Evolutionary conservation across 208 protist species (phyloP), one percentile per base, ranked within the genome.

Genomic region (Novymonas esmeraldas): DNA sequence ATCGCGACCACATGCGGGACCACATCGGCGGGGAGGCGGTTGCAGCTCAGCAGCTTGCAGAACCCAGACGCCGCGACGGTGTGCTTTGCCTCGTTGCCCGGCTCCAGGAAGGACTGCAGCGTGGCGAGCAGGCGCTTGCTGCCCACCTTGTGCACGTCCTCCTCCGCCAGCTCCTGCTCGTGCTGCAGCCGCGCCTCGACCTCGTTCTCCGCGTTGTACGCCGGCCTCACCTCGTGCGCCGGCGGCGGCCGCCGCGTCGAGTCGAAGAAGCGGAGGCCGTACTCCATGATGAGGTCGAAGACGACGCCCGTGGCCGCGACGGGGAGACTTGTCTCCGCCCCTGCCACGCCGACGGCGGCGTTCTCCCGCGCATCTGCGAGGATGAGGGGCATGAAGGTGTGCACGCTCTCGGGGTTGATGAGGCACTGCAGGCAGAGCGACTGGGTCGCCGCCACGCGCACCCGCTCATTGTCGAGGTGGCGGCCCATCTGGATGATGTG

Each of bases 331-430:
- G 76, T 34, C 36, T 66, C 52, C 9, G 44, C 14, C 33, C 38
- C 51, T 34, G 6, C 29, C 1, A 7, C 7, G 24, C 36, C 38
- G 22, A 20, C 52, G 20, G 26, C 34, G 13, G 64, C 64, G 45
- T 68, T 72, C 22, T 84, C 82, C 31, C 76, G 61, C 6, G 92
- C 78, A 61, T 95, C 87, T 38, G 64, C 75, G 10, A 95, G 50
- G 58, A 96, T 86, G 22, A 95, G 74, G 11, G 92, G 92, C 78
- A 96, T 84, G 73, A 96, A 96, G 41, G 92, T 96, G 74, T 96
- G 92, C 36, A 96, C 92, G 28, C 81, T 81, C 39, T 94, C 87
- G 9, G 92, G 86, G 59, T 82, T 87, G 41, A 96, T 89, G 22
- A 96, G 82, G 75, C 92, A 96, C 70, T 89, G 87, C 50, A 96